Conservation (phyloP, 2,329 filamentous ascomycete genomes). For the Trichoderma atrobrunneum region DNA sequence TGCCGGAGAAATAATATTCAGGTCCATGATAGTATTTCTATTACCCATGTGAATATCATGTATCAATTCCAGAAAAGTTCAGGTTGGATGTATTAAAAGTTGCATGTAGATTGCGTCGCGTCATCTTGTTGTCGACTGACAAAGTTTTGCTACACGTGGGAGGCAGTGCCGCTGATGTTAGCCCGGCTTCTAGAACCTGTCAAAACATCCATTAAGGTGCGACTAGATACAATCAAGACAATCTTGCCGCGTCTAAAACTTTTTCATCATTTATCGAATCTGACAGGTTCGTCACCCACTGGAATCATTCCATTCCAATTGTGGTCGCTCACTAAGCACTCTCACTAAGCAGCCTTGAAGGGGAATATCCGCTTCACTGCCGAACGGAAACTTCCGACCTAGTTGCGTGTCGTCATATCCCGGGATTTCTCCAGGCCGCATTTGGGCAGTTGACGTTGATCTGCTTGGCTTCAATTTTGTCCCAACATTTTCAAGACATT, state of each 20-base stretch:
- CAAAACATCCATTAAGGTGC: not conserved
- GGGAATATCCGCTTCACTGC: not conserved
- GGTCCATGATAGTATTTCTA: not conserved
- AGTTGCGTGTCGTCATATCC: not conserved
- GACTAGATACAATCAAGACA: not conserved
- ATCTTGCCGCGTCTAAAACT: not conserved
- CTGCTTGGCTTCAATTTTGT: not conserved
- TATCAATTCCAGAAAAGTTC: not conserved
- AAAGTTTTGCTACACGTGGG: not conserved
- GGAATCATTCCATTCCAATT: not conserved
- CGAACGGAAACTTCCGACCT: not conserved
- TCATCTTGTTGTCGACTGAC: not conserved
- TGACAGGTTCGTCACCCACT: not conserved
- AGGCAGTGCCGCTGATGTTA: not conserved
- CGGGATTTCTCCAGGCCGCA: not conserved
- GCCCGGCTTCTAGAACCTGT: not conserved
- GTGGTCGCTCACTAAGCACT: not conserved
- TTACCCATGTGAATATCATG: not conserved
- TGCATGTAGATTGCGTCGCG: not conserved
- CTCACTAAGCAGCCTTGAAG: not conserved
- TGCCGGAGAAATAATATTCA: constrained; percentile 41
- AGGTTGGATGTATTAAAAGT: not conserved
- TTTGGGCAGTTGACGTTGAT: not conserved
- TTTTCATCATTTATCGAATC: not conserved
- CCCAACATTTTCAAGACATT: not conserved